Evolutionary conservation across 2,329 filamentous ascomycete genomes (phyloP).

Genomic region (Calonectria leucothoes): DNA sequence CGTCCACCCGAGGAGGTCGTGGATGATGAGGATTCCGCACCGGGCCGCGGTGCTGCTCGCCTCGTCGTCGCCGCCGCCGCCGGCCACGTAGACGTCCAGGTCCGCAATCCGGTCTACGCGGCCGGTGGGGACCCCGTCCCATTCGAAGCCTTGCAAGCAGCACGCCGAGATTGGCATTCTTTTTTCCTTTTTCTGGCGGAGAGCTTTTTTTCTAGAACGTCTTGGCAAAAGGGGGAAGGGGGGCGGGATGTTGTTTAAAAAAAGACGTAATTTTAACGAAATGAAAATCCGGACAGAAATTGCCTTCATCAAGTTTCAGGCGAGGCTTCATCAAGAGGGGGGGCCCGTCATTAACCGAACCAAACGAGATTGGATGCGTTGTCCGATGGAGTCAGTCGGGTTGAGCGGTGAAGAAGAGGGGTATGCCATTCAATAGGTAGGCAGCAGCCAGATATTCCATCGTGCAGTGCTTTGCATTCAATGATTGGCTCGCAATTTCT

Average conservation of each 20-base stretch:
- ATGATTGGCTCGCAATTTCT: background rate
- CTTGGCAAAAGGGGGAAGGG: background rate
- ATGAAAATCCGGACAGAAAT: background rate
- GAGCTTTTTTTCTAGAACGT: background rate
- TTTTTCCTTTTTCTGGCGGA: no score
- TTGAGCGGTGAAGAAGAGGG: background rate
- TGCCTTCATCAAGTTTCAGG: background rate
- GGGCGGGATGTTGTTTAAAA: no score
- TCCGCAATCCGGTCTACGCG: conserved; percentile 45
- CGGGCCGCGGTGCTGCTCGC: conserved; percentile 29
- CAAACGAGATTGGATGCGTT: background rate
- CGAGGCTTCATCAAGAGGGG: no score
- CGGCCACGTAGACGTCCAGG: conserved; percentile 51
- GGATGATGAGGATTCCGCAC: conserved; percentile 50
- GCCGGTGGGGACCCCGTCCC: conserved; percentile 54
- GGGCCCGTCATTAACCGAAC: background rate
- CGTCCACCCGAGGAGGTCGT: conserved; percentile 58
- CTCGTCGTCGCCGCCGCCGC: conserved; percentile 41
- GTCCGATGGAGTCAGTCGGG: background rate
- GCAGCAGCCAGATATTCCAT: background rate
- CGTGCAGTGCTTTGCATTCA: background rate
- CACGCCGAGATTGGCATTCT: conserved; percentile 35
- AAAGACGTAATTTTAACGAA: background rate
- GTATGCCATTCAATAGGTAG: background rate
- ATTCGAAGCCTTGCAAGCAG: conserved; percentile 52